Percentiles rank a stretch among this genome's conserved stretches.
These are phyloP conservation scores for Alternaria sp. DNA, from an alignment of 2,329 filamentous ascomycete genomes.

Conservation along the genomic window DNA sequence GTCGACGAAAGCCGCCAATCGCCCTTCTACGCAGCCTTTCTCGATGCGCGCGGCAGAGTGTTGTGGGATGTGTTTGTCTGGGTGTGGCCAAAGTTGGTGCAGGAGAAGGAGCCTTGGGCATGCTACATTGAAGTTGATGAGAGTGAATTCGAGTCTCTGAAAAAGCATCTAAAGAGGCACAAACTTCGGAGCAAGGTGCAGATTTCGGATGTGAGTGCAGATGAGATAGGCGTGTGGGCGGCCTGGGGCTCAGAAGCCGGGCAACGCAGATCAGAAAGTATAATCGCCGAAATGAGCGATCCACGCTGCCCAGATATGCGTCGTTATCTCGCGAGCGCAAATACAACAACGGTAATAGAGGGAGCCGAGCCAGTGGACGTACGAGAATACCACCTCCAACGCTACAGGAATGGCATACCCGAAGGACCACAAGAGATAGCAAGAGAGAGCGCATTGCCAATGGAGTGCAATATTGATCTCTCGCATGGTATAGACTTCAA, in stretches of 20 bases:
- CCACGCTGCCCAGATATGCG: conserved; percentile 31
- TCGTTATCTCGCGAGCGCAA: conserved; percentile 11
- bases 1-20: conserved; percentile 60
- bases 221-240: conserved; percentile 75
- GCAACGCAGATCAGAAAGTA: conserved; percentile 10
- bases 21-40: conserved; percentile 76
- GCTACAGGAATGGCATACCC: conserved; percentile 81
- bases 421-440: conserved; percentile 86
- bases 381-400: conserved; percentile 73
- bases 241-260: conserved; percentile 66
- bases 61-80: conserved; percentile 93
- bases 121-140: conserved; percentile 88
- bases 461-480: conserved; percentile 89
- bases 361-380: conserved; percentile 37
- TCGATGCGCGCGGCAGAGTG: conserved; percentile 83
- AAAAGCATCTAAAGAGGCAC: conserved; percentile 82
- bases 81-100: conserved; percentile 39
- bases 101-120: conserved; percentile 52
- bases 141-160: conserved; percentile 67
- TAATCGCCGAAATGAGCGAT: conserved; percentile 30
- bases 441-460: conserved; percentile 76
- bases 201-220: conserved; percentile 68
- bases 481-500: conserved; percentile 88
- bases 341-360: conserved; percentile 6
- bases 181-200: conserved; percentile 84